Conservation (phyloP, 1,284 basidiomycete genomes). For the Exobasidium rhododendri region DNA sequence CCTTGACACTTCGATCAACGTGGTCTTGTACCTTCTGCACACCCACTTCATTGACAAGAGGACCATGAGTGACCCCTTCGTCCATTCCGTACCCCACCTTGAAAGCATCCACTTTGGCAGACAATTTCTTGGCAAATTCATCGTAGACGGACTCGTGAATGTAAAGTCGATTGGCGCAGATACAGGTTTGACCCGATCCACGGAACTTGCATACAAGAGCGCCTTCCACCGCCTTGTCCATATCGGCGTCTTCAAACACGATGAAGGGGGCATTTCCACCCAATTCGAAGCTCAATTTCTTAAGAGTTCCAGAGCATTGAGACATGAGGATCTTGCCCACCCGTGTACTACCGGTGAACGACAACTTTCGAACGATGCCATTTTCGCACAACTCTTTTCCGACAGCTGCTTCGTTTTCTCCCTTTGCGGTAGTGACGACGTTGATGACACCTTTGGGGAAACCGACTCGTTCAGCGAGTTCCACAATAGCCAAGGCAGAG, state of each 20-base stretch:
- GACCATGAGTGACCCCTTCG: conserved; percentile 74
- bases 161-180: conserved; percentile 60
- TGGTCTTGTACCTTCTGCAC: conserved; percentile 83
- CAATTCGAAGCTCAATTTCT: conserved; percentile 66
- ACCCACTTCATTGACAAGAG: conserved; percentile 82
- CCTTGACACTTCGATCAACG: conserved; percentile 75
- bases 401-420: conserved; percentile 69
- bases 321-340: conserved; percentile 86
- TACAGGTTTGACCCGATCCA: conserved; percentile 82
- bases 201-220: conserved; percentile 90
- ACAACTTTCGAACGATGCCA: conserved; percentile 75
- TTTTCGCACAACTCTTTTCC: conserved; percentile 64
- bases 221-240: conserved; percentile 86
- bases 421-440: conserved; percentile 77
- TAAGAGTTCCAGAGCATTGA: conserved; percentile 79
- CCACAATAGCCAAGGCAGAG: conserved; percentile 80
- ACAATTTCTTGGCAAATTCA: conserved; percentile 76
- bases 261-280: conserved; percentile 88
- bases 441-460: conserved; percentile 94
- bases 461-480: conserved; percentile 80
- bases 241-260: conserved; percentile 92
- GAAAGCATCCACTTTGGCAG: conserved; percentile 80
- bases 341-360: conserved; percentile 85
- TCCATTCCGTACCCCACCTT: conserved; percentile 87
- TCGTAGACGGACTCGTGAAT: conserved; percentile 70